phyloP scores from a whole-genome alignment of 345 rosid genomes.

The Durio zibethinus region DNA sequence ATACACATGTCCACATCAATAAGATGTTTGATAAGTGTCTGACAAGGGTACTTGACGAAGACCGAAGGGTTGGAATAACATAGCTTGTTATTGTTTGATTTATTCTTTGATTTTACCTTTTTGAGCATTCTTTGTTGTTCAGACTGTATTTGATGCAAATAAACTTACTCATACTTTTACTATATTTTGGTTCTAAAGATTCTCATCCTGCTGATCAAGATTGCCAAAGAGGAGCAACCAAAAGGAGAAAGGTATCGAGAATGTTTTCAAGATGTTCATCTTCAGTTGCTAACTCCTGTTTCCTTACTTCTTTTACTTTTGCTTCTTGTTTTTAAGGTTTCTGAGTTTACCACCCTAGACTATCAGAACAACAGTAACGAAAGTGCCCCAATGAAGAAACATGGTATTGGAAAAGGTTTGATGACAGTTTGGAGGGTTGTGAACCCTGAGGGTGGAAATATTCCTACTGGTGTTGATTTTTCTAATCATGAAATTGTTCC shows the following conservation, averaged over 20 bases:
- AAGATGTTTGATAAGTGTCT: not conserved
- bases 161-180: slow-evolving; percentile 12
- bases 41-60: not conserved
- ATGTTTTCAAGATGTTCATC: slow-evolving; percentile 3
- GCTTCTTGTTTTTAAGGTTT: slow-evolving; percentile 29
- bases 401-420: slow-evolving; percentile 97
- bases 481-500: slow-evolving; percentile 26
- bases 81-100: not conserved
- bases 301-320: slow-evolving; percentile 7
- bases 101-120: no score
- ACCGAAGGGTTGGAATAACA: not conserved
- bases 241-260: slow-evolving; percentile 70
- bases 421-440: slow-evolving; percentile 83
- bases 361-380: slow-evolving; percentile 22
- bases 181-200: slow-evolving; percentile 44
- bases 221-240: slow-evolving; percentile 35
- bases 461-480: slow-evolving; percentile 52
- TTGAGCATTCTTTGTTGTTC: not conserved
- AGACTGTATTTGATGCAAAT: not conserved
- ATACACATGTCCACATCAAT: not conserved
- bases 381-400: slow-evolving; percentile 45
- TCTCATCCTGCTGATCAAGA: slow-evolving; percentile 32
- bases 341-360: slow-evolving; percentile 18
- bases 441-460: slow-evolving; percentile 56
- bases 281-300: slow-evolving; percentile 3